These are phyloP conservation scores for Coemansia guatemalensis DNA, from an alignment of 192 early-diverging fungal genomes.

Conservation along the genomic window DNA sequence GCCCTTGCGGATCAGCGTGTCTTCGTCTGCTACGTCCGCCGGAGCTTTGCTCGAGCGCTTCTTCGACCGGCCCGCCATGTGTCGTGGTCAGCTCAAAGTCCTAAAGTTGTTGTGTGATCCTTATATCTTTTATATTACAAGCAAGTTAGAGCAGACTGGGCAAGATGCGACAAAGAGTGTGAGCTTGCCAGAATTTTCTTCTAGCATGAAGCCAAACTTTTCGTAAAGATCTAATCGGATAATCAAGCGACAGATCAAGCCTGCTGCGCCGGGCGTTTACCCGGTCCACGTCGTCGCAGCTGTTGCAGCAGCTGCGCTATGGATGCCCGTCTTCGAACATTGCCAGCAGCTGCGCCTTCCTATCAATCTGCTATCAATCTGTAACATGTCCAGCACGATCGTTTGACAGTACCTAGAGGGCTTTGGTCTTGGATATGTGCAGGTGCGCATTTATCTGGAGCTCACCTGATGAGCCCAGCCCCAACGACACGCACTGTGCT, in stretches of 20 bases:
- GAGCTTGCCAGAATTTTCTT: not conserved
- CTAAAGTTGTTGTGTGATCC: not conserved
- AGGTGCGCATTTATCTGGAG: slow-evolving; percentile 77
- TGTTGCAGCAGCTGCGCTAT: slow-evolving; percentile 96
- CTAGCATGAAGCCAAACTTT: slow-evolving; percentile 14
- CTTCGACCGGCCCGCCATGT: slow-evolving; percentile 42
- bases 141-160: slow-evolving; percentile 1
- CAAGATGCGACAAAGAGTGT: not conserved
- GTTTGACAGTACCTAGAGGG: slow-evolving; percentile 64
- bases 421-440: slow-evolving; percentile 79
- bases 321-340: slow-evolving; percentile 28
- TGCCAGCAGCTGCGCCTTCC: slow-evolving; percentile 18
- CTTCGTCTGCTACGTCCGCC: slow-evolving; percentile 23
- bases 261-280: slow-evolving; percentile 71
- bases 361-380: slow-evolving; percentile 34
- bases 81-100: not conserved
- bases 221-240: slow-evolving; percentile 16
- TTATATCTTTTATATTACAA: slow-evolving; percentile 2
- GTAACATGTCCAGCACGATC: slow-evolving; percentile 45
- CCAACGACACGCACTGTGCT: slow-evolving; percentile 90
- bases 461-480: slow-evolving; percentile 87
- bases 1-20: slow-evolving; percentile 26
- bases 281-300: slow-evolving; percentile 86
- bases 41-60: slow-evolving; percentile 16
- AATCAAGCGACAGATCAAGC: slow-evolving; percentile 5